A percentile compares a stretch with the other conserved stretches of the same genome.
These are phyloP conservation scores for Ampelomyces quisqualis DNA, from an alignment of 2,329 filamentous ascomycete species.

Conservation along the genomic window DNA sequence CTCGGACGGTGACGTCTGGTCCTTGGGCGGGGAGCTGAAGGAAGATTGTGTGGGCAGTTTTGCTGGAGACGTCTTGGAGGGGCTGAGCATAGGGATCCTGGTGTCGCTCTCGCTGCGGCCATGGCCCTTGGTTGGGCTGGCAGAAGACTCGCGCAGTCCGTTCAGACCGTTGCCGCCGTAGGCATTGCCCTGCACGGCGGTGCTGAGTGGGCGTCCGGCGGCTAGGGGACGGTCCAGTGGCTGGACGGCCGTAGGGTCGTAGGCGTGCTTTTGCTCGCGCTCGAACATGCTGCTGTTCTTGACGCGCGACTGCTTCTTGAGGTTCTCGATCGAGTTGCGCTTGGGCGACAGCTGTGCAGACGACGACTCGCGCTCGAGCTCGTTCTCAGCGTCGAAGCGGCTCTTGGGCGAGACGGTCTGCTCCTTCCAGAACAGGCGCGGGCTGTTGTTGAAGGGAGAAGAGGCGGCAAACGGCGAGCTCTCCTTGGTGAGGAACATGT, in stretches of 20 bases:
- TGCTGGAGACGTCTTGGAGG: constrained; percentile 53
- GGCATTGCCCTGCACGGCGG: constrained; percentile 68
- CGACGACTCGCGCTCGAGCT: constrained; percentile 52
- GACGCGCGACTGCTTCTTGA: constrained; percentile 91
- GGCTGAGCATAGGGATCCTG: constrained; percentile 59
- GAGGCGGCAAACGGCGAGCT: constrained; percentile 78
- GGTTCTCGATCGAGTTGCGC: constrained; percentile 89
- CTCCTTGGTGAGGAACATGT: constrained; percentile 68
- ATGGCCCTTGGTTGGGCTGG: constrained; percentile 33
- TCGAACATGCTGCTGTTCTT: constrained; percentile 98
- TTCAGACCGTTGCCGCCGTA: constrained; percentile 61
- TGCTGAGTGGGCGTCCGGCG: constrained; percentile 57
- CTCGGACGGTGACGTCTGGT: constrained; percentile 26
- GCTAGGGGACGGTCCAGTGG: constrained; percentile 80
- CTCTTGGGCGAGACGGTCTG: constrained; percentile 63
- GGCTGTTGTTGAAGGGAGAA: constrained; percentile 73
- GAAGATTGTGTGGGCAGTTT: constrained; percentile 62
- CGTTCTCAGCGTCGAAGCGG: constrained; percentile 69
- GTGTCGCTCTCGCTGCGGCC: constrained; percentile 59
- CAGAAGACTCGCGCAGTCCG: constrained; percentile 38
- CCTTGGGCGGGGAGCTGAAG: constrained; percentile 29
- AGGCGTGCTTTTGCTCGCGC: constrained; percentile 87
- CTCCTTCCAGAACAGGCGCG: constrained; percentile 87
- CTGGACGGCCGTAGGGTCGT: constrained; percentile 77
- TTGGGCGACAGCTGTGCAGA: constrained; percentile 67